Conservation (phyloP, 179 eudicot species). For the Spinacia oleracea region DNA sequence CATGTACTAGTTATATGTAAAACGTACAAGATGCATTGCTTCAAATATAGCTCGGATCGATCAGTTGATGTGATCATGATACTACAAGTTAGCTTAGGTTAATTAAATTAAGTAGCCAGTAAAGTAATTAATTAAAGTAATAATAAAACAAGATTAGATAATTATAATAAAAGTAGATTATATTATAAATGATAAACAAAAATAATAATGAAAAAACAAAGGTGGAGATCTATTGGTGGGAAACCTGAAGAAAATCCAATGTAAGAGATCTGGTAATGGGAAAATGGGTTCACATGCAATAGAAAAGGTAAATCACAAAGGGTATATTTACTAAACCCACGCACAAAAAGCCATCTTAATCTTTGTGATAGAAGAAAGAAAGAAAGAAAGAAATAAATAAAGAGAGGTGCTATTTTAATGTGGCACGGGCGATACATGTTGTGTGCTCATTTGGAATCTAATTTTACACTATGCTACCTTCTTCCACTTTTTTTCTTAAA, state of each 20-base stretch:
- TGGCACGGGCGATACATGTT: constrained; percentile 59
- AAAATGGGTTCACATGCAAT: constrained; percentile 46
- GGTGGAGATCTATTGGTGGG: constrained; percentile 32
- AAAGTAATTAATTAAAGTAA: neutral
- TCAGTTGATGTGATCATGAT: constrained; percentile 11
- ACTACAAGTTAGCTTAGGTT: too few species aligned
- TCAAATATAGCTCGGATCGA: neutral
- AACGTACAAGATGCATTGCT: neutral
- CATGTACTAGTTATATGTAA: neutral
- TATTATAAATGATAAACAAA: too few species aligned
- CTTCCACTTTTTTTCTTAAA: constrained; percentile 11
- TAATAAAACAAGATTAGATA: constrained; percentile 12
- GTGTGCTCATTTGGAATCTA: constrained; percentile 34
- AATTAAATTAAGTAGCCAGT: neutral
- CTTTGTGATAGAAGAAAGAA: too few species aligned
- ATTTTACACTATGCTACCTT: constrained; percentile 23
- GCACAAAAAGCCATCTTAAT: constrained; percentile 36
- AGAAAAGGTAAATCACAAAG: constrained; percentile 23
- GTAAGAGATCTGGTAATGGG: constrained; percentile 24
- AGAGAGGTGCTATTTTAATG: constrained; percentile 33
- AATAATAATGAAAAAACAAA: neutral
- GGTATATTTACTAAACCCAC: constrained; percentile 36
- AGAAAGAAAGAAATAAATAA: neutral
- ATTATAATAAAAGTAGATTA: constrained; percentile 11
- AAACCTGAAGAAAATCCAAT: constrained; percentile 31